Evolutionary conservation across 202 grass and related monocot genomes (phyloP).

Genomic region (Bolboschoenoplectus hybrid): DNA sequence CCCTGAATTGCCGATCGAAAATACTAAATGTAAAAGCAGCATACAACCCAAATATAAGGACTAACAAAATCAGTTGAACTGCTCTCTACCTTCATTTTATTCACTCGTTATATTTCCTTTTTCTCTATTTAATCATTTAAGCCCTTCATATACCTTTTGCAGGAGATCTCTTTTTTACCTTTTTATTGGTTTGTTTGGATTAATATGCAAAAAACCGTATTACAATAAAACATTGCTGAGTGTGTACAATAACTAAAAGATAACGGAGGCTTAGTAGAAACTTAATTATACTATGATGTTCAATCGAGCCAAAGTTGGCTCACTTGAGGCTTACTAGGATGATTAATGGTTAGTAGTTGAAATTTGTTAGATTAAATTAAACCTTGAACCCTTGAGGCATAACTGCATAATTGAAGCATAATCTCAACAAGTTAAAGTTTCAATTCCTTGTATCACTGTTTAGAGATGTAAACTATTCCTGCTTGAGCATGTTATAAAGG

Average conservation of each 20-base stretch:
- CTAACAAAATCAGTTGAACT: neutral
- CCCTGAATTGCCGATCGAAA: constrained; percentile 47
- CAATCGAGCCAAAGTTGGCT: neutral
- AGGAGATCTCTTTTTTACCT: neutral
- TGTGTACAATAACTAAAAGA: neutral
- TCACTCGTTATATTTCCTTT: neutral
- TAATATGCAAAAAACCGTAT: neutral
- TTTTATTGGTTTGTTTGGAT: neutral
- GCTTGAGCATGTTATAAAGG: neutral
- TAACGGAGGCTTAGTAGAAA: neutral
- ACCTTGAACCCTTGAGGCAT: neutral
- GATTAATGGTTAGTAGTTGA: neutral
- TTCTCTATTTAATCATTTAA: neutral
- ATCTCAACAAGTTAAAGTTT: neutral
- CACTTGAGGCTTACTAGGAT: neutral
- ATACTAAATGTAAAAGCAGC: constrained; percentile 2
- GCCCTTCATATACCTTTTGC: neutral
- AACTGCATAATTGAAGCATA: neutral
- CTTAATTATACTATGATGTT: neutral
- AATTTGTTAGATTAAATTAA: neutral
- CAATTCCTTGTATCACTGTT: constrained; percentile 7
- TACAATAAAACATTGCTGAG: neutral
- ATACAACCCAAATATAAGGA: constrained; percentile 19
- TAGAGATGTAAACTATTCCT: constrained; percentile 8
- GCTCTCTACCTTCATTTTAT: constrained; percentile 10